Conservation (phyloP, 345 rosid species). For the Citrus glauca region DNA sequence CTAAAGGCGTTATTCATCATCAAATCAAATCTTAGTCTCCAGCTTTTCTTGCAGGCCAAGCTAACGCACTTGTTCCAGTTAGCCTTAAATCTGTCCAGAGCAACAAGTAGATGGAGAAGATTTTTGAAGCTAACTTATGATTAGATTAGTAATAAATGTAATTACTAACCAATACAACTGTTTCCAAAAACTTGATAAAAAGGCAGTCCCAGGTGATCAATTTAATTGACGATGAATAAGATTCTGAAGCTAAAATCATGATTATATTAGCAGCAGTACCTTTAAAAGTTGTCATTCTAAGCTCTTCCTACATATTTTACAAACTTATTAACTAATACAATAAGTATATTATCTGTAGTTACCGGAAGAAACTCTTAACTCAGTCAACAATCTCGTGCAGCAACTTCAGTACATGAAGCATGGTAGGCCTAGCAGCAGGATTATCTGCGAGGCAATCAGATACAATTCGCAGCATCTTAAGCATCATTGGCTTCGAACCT, state of each 20-base stretch:
- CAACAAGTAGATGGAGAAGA: too few relatives aligned
- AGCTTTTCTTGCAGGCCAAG: too few relatives aligned
- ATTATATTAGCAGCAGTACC: conserved; percentile 1
- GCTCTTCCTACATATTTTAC: conserved; percentile 8
- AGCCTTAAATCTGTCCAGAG: too few relatives aligned
- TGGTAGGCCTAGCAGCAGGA: conserved; percentile 71
- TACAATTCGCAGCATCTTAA: conserved; percentile 64
- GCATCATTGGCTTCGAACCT: conserved; percentile 52
- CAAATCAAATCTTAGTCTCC: too few relatives aligned
- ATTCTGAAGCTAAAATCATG: background rate
- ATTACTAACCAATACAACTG: background rate
- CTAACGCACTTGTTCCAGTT: too few relatives aligned
- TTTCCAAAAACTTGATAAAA: background rate
- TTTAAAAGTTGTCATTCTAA: background rate
- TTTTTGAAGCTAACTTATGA: background rate
- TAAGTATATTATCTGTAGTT: background rate
- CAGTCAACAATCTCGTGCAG: conserved; percentile 43
- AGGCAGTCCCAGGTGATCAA: background rate
- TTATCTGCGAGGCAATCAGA: conserved; percentile 57
- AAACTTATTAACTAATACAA: conserved; percentile 8
- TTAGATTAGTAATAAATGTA: background rate
- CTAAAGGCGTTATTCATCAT: too few relatives aligned
- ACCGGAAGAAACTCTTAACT: background rate
- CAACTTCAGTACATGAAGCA: conserved; percentile 55
- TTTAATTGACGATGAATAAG: background rate